Evolutionary conservation across 768 basidiomycete genomes (phyloP).

Genomic region (Lentinula lateritia): DNA sequence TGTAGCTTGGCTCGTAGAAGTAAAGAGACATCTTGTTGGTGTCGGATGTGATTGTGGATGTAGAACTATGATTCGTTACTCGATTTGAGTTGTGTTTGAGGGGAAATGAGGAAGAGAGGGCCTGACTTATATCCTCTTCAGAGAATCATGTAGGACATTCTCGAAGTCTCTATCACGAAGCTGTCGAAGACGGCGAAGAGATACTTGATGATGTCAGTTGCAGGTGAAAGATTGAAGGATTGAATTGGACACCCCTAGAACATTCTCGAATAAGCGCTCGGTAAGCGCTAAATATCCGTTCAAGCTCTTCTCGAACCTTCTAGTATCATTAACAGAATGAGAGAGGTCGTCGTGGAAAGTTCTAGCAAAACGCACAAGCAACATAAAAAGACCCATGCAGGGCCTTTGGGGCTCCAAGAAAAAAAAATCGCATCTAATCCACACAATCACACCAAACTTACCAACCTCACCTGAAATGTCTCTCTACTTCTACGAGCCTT

Average conservation of each 20-base stretch:
- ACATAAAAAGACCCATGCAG: background rate
- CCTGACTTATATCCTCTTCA: background rate
- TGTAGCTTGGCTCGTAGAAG: conserved; percentile 40
- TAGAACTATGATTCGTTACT: too few species aligned
- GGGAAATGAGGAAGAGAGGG: background rate
- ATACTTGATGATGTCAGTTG: background rate
- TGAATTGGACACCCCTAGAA: background rate
- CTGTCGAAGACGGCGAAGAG: background rate
- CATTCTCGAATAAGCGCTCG: background rate
- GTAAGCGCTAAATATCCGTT: background rate
- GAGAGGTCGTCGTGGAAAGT: background rate
- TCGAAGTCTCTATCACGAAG: background rate
- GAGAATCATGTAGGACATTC: background rate
- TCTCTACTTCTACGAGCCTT: conserved; percentile 37
- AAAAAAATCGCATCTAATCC: background rate
- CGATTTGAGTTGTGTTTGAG: background rate
- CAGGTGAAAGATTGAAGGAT: background rate
- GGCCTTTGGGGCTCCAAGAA: background rate
- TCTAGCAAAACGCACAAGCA: background rate
- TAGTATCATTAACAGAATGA: background rate
- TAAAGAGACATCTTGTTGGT: conserved; percentile 19
- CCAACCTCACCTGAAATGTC: conserved; percentile 9
- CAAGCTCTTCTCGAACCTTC: background rate
- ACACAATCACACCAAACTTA: background rate
- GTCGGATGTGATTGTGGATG: background rate